Evolutionary conservation across 2,329 filamentous ascomycete species (phyloP).

Genomic region (Thermoascus crustaceus): DNA sequence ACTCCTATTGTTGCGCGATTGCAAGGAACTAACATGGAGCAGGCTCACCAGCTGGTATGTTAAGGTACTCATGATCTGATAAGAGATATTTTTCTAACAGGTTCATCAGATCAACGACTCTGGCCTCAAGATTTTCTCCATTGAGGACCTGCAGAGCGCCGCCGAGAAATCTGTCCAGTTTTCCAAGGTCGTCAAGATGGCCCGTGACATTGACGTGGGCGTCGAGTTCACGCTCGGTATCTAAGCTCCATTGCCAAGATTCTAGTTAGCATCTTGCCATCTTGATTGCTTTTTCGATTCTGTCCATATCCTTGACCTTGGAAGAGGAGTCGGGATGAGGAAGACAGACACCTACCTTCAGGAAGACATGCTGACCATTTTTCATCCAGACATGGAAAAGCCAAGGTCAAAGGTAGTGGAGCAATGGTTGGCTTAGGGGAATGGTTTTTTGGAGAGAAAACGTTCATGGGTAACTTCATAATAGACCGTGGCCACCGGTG

Average conservation of each 20-base stretch:
- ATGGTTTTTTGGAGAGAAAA: too few species aligned
- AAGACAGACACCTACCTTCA: not conserved
- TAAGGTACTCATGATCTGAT: constrained; percentile 14
- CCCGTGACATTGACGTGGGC: constrained; percentile 92
- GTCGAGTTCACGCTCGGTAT: constrained; percentile 94
- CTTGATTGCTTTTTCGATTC: not conserved
- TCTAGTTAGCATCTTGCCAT: too few species aligned
- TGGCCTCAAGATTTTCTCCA: constrained; percentile 98
- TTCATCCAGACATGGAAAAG: not conserved
- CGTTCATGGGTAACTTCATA: too few species aligned
- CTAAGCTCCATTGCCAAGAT: constrained; percentile 42
- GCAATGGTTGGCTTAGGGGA: too few species aligned
- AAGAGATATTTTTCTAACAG: constrained; percentile 5
- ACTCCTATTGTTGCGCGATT: constrained; percentile 95
- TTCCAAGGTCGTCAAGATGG: constrained; percentile 98
- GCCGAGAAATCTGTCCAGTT: constrained; percentile 98
- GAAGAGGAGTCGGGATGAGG: too few species aligned
- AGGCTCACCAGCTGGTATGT: constrained; percentile 69
- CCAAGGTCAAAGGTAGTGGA: not conserved
- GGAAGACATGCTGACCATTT: not conserved
- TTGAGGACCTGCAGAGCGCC: constrained; percentile 93
- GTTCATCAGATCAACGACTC: constrained; percentile 72
- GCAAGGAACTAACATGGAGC: constrained; percentile 97
- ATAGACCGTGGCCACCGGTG: not conserved
- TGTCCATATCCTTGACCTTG: too few species aligned